These are phyloP conservation scores for Podaxis pistillaris DNA, from an alignment of 768 basidiomycete genomes.

Conservation along the genomic window DNA sequence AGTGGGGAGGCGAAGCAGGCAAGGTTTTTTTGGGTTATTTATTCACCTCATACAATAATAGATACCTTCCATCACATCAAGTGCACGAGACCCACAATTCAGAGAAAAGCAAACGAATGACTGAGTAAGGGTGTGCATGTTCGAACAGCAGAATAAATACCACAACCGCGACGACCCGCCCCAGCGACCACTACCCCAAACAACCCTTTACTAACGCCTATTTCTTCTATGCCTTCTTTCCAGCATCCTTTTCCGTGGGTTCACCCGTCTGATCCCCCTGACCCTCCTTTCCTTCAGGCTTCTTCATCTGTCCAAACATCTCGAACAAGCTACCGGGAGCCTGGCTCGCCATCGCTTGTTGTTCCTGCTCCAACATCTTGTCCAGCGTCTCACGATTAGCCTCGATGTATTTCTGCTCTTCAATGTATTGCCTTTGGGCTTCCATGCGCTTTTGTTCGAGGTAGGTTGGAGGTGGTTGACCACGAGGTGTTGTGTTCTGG, in stretches of 20 bases:
- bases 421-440: conserved; percentile 46
- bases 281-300: conserved; percentile 1
- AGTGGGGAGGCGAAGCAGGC: background rate
- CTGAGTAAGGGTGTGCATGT: conserved; percentile 6
- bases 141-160: conserved; percentile 2
- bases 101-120: conserved; percentile 1
- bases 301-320: conserved; percentile 34
- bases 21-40: background rate
- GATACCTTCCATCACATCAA: background rate
- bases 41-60: background rate
- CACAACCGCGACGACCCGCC: background rate
- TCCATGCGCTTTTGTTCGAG: conserved; percentile 52
- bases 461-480: conserved; percentile 44
- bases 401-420: conserved; percentile 49
- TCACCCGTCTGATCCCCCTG: background rate
- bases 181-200: background rate
- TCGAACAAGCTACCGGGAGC: conserved; percentile 49
- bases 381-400: conserved; percentile 33
- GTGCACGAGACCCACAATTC: background rate
- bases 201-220: background rate
- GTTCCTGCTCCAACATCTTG: conserved; percentile 29
- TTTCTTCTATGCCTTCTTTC: conserved; percentile 6
- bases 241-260: background rate
- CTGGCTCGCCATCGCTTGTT: conserved; percentile 39
- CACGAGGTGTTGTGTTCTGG: conserved; percentile 22